A percentile compares a stretch with the other conserved stretches of the same genome.
Evolutionary conservation across 2,329 filamentous ascomycete species (phyloP).

Genomic region (Fusarium cicatricum): DNA sequence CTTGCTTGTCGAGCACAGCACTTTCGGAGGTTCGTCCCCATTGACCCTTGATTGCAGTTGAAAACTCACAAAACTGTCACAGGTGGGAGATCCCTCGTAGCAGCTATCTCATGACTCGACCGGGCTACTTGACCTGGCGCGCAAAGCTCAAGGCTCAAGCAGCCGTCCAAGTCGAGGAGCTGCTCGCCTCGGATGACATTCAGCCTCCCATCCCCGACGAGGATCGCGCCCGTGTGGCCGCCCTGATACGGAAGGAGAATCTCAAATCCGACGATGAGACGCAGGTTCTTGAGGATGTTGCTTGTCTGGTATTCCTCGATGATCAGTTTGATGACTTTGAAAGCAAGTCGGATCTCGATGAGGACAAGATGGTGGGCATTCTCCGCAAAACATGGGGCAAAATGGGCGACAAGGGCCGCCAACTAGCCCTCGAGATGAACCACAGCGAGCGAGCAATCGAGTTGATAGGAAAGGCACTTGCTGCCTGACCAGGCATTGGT

Average conservation of each 20-base stretch:
- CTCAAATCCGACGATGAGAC: conserved; percentile 68
- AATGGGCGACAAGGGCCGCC: conserved; percentile 70
- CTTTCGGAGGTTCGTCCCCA: conserved; percentile 67
- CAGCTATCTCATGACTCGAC: conserved; percentile 76
- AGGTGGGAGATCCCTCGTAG: conserved; percentile 82
- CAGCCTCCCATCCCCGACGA: conserved; percentile 51
- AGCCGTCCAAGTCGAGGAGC: conserved; percentile 61
- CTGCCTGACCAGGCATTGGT: conserved; percentile 9
- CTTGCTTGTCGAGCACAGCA: conserved; percentile 87
- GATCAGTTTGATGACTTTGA: conserved; percentile 87
- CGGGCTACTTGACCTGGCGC: conserved; percentile 84
- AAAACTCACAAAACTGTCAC: background rate
- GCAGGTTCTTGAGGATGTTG: conserved; percentile 83
- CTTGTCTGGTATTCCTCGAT: conserved; percentile 86
- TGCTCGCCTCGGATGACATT: conserved; percentile 53
- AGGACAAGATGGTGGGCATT: conserved; percentile 79
- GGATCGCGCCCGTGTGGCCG: conserved; percentile 69
- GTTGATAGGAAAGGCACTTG: conserved; percentile 70
- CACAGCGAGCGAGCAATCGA: conserved; percentile 69
- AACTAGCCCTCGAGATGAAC: conserved; percentile 71
- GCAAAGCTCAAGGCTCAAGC: conserved; percentile 75
- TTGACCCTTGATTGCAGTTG: background rate
- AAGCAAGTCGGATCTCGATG: conserved; percentile 68
- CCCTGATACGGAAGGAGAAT: conserved; percentile 82
- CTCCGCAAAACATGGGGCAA: conserved; percentile 79